Conservation (phyloP, 495 filamentous ascomycete species). For the Hypoxylon intermedium region DNA sequence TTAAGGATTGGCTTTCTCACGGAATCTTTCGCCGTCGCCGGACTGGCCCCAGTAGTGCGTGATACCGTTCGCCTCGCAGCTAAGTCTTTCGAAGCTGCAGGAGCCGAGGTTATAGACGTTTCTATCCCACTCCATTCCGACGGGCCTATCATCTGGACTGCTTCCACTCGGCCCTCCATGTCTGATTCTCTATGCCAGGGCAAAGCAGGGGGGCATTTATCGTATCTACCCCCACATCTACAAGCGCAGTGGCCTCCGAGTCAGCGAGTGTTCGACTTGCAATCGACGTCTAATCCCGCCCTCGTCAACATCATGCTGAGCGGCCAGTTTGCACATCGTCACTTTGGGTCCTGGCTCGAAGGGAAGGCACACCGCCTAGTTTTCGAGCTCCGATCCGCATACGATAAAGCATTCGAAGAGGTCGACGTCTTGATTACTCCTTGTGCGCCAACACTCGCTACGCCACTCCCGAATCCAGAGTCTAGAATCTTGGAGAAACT, state of each 20-base stretch:
- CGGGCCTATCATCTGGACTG: slow-evolving; percentile 59
- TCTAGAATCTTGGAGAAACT: slow-evolving; percentile 12
- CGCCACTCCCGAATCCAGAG: slow-evolving; percentile 34
- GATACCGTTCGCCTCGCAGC: slow-evolving; percentile 51
- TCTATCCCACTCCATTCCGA: slow-evolving; percentile 59
- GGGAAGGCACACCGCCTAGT: slow-evolving; percentile 53
- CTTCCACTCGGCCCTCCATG: slow-evolving; percentile 52
- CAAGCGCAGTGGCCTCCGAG: slow-evolving; percentile 9
- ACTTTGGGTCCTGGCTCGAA: slow-evolving; percentile 45
- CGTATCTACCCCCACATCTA: slow-evolving; percentile 9
- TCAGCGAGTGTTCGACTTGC: slow-evolving; percentile 50
- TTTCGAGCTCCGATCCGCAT: slow-evolving; percentile 51
- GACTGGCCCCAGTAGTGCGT: no score
- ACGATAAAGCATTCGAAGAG: slow-evolving; percentile 47
- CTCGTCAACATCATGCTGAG: slow-evolving; percentile 53
- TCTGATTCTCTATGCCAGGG: slow-evolving; percentile 49
- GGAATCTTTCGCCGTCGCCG: no score
- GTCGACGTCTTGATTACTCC: slow-evolving; percentile 56
- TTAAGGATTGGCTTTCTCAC: no score
- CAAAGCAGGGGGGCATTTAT: slow-evolving; percentile 45
- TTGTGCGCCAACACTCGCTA: slow-evolving; percentile 51
- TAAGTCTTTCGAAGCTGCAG: slow-evolving; percentile 51
- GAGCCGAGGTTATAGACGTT: slow-evolving; percentile 57
- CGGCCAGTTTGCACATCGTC: slow-evolving; percentile 38
- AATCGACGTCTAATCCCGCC: slow-evolving; percentile 52